Conservation (phyloP, 805 yeast genomes). For the Metschnikowia cerradonensis region DNA sequence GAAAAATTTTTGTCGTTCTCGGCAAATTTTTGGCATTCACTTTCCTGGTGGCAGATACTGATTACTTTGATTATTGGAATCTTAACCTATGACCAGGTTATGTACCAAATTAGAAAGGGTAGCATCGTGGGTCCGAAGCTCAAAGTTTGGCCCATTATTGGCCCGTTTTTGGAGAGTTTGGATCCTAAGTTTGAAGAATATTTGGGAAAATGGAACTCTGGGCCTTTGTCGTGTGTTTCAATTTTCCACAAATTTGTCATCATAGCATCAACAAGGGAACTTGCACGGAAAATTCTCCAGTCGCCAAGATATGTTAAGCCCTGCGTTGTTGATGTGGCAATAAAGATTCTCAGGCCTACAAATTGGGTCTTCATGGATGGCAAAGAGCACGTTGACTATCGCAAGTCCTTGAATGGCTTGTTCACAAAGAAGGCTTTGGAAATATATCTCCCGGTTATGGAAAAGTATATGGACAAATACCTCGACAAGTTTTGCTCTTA, state of each 20-base stretch:
- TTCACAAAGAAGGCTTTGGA: slow-evolving; percentile 83
- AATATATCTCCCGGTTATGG: slow-evolving; percentile 80
- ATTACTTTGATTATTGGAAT: slow-evolving; percentile 44
- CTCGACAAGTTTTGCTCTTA: slow-evolving; percentile 61
- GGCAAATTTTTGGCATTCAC: slow-evolving; percentile 11
- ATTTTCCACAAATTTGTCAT: slow-evolving; percentile 97
- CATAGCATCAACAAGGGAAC: slow-evolving; percentile 20
- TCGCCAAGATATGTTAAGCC: slow-evolving; percentile 91
- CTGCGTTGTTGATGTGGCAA: slow-evolving; percentile 96
- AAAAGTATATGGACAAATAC: slow-evolving; percentile 78
- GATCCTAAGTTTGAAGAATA: slow-evolving; percentile 96
- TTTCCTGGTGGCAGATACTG: slow-evolving; percentile 54
- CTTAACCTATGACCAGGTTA: slow-evolving; percentile 68
- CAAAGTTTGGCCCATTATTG: slow-evolving; percentile 92
- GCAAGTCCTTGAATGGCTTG: slow-evolving; percentile 84
- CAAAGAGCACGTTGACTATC: slow-evolving; percentile 89
- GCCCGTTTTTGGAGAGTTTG: slow-evolving; percentile 90
- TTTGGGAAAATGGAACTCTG: slow-evolving; percentile 89
- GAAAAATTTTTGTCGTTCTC: background rate
- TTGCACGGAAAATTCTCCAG: slow-evolving; percentile 18
- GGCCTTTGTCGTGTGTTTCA: slow-evolving; percentile 93
- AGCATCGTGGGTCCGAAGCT: slow-evolving; percentile 83
- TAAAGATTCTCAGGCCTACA: slow-evolving; percentile 87
- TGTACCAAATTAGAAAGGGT: slow-evolving; percentile 79
- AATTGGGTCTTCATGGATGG: slow-evolving; percentile 99